Evolutionary conservation across 352 stramenopile genomes (phyloP), one percentile per base, ranked within the genome.

Genomic region (Hyphochytrium catenoides): DNA sequence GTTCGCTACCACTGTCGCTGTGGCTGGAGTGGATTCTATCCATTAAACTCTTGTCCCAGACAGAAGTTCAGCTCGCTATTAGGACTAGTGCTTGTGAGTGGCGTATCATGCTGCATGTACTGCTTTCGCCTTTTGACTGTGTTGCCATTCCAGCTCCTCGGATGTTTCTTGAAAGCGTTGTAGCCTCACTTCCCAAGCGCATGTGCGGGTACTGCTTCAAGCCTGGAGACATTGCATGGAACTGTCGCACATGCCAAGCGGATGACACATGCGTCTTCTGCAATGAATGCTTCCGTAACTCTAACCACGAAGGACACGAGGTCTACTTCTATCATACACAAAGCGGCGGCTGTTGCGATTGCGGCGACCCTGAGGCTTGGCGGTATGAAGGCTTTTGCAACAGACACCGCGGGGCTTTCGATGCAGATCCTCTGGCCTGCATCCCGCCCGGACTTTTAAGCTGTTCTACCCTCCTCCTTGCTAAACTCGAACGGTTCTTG

Each of bases 301-400:
- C 56, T 52, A 46, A 95, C 39, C 89, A 97, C 47, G 64, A 92
- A 28, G 76, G 74, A 46, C 78, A 91, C 43, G 73, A 91, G 31
- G 77, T 91, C 7, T 91, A 86, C 39, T 91, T 92, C 38, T 92
- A 92, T 52, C 85, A 91, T 42, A 83, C 77, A 31, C 65, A 76
- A 30, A 87, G 91, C 47, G 85, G 86, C 11, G 90, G 87, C 20
- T 98, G 90, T 59, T 98, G 90, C 48, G 87, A 98, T 56, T 98
- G 90, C 48, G 87, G 86, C 38, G 87, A 97, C 62, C 72, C 74
- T 2, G 86, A 95, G 51, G 90, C 90, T 0, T 97, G 87, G 90
- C 74, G 90, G 14, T 58, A 65, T 0, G 62, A 74, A 9, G 87
- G 87, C 8, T 98, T 96, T 52, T 97, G 89, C 51, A 64, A 54